These are phyloP conservation scores for Tardiomyces blankii DNA, from an alignment of 1,139 yeast species.

Conservation along the genomic window DNA sequence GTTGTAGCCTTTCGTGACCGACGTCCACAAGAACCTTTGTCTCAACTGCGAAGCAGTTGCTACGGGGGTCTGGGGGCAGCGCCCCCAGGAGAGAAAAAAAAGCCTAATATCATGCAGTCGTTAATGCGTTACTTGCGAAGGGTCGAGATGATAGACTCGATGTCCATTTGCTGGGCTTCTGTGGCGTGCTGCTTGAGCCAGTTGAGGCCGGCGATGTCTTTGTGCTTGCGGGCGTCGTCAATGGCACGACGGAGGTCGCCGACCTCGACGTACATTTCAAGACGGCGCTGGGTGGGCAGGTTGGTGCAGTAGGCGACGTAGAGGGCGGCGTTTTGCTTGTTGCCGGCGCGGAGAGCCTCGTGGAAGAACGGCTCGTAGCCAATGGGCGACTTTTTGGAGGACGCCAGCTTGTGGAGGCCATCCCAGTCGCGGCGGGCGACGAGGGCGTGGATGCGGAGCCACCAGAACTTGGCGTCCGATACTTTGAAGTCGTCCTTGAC, in stretches of 20 bases:
- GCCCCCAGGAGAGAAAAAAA: no score
- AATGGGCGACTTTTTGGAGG: slow-evolving; percentile 51
- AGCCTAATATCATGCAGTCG: no score
- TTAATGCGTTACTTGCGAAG: background rate
- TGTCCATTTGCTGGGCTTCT: slow-evolving; percentile 11
- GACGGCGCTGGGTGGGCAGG: slow-evolving; percentile 29
- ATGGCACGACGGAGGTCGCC: slow-evolving; percentile 48
- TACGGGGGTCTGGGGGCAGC: no score
- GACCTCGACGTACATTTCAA: slow-evolving; percentile 41
- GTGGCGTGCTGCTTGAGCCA: slow-evolving; percentile 27
- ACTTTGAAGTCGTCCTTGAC: slow-evolving; percentile 53
- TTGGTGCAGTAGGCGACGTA: slow-evolving; percentile 30
- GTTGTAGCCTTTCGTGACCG: no score
- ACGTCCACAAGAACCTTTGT: no score
- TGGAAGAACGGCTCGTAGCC: slow-evolving; percentile 60
- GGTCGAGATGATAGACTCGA: background rate
- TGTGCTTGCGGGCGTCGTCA: slow-evolving; percentile 46
- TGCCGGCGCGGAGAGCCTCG: slow-evolving; percentile 40
- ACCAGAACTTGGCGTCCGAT: slow-evolving; percentile 53
- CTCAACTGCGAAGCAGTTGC: no score
- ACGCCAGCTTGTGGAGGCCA: slow-evolving; percentile 40
- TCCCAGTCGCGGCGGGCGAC: slow-evolving; percentile 49
- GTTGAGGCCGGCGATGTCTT: slow-evolving; percentile 37
- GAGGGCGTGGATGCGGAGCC: slow-evolving; percentile 46
- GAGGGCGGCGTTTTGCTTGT: slow-evolving; percentile 32